A percentile compares a stretch with the other conserved stretches of the same genome.
Conservation (phyloP, 2,329 filamentous ascomycete genomes). For the Dactylellina drechsleri region DNA sequence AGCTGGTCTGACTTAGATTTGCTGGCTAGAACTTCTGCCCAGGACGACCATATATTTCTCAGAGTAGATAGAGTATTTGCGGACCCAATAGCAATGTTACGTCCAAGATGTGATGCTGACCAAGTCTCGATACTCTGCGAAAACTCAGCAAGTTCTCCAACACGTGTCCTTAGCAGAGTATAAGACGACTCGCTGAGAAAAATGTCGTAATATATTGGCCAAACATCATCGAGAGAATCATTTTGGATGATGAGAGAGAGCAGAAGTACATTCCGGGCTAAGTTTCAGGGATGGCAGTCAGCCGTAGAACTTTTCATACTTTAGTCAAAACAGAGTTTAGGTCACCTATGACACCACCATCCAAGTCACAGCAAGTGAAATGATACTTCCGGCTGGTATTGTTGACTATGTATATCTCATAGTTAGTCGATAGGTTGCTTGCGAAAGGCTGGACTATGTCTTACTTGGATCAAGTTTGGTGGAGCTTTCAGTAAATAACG, state of each 20-base stretch:
- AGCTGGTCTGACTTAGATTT: background rate
- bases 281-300: too few species aligned
- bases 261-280: slow-evolving; percentile 27
- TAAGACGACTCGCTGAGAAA: background rate
- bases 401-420: background rate
- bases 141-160: slow-evolving; percentile 2
- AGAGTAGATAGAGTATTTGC: slow-evolving; percentile 15
- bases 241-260: slow-evolving; percentile 12
- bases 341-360: slow-evolving; percentile 58
- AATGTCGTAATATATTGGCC: slow-evolving; percentile 39
- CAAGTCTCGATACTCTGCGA: slow-evolving; percentile 12
- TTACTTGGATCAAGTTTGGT: background rate
- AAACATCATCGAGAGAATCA: slow-evolving; percentile 1
- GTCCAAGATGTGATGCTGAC: slow-evolving; percentile 13
- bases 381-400: slow-evolving; percentile 63
- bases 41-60: slow-evolving; percentile 19
- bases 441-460: background rate
- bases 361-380: slow-evolving; percentile 68
- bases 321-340: background rate
- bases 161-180: background rate
- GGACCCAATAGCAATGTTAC: slow-evolving; percentile 22
- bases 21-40: slow-evolving; percentile 2
- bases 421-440: background rate
- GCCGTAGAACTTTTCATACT: too few species aligned
- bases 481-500: slow-evolving; percentile 57